Conservation (phyloP, 2,329 filamentous ascomycete genomes). For the Arthrobotrys sinensis region DNA sequence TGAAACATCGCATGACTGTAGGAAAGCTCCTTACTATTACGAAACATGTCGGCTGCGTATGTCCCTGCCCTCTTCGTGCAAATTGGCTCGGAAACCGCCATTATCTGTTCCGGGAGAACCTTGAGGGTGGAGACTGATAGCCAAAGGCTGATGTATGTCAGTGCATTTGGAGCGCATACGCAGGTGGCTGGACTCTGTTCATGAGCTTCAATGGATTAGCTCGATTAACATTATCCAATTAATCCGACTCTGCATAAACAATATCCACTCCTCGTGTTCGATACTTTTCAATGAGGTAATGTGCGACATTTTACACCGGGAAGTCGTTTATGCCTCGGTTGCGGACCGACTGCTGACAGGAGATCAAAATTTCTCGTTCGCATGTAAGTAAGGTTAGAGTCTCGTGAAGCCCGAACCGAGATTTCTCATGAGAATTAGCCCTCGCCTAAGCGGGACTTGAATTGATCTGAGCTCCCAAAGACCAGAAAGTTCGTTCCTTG, state of each 20-base stretch:
- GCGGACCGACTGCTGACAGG: conserved; percentile 24
- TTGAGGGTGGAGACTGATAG: conserved; percentile 54
- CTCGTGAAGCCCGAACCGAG: conserved; percentile 46
- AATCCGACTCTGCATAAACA: conserved; percentile 39
- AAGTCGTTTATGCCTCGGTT: conserved; percentile 44
- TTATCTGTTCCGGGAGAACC: conserved; percentile 55
- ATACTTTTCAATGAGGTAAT: conserved; percentile 29
- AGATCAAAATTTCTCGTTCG: conserved; percentile 43
- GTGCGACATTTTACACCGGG: conserved; percentile 42
- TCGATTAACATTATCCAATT: conserved; percentile 45
- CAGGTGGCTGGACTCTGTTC: conserved; percentile 38
- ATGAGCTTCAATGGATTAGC: conserved; percentile 28
- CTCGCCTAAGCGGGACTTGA: conserved; percentile 57
- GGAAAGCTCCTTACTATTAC: conserved; percentile 52
- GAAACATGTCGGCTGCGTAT: conserved; percentile 55
- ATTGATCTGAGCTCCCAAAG: conserved; percentile 57
- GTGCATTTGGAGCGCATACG: conserved; percentile 23
- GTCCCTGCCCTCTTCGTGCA: conserved; percentile 45
- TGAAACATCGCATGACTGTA: conserved; percentile 60
- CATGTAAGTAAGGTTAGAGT: conserved; percentile 36
- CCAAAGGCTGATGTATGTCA: conserved; percentile 33
- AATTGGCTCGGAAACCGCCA: conserved; percentile 59
- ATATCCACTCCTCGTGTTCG: conserved; percentile 45
- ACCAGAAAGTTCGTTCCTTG: conserved; percentile 57
- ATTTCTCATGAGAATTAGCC: conserved; percentile 38